phyloP scores from a whole-genome alignment of 2,329 filamentous ascomycete genomes.

The Beauveria bassiana region DNA sequence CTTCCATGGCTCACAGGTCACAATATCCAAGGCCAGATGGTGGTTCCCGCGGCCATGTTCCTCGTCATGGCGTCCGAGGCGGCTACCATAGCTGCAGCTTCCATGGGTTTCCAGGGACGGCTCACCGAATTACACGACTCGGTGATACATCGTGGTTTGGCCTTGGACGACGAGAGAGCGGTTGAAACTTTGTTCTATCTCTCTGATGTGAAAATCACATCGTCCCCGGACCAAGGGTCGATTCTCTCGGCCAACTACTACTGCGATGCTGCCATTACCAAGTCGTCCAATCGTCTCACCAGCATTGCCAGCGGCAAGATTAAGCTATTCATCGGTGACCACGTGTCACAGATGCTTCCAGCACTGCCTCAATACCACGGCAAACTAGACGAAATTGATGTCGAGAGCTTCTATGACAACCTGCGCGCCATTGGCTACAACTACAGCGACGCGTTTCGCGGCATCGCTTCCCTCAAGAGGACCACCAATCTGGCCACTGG shows the following conservation, averaged over 20 bases:
- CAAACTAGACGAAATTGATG: constrained; percentile 2
- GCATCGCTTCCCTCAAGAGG: constrained; percentile 12
- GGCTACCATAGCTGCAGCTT: not conserved
- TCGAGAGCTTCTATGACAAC: constrained; percentile 16
- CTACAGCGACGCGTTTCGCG: constrained; percentile 16
- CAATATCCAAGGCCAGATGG: constrained; percentile 32
- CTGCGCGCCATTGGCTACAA: constrained; percentile 15
- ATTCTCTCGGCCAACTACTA: not conserved
- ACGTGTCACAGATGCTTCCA: not conserved
- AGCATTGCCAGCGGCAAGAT: constrained; percentile 7
- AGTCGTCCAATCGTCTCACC: not conserved
- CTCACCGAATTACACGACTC: constrained; percentile 6
- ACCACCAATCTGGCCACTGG: not conserved
- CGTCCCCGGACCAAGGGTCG: not conserved
- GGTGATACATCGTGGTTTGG: constrained; percentile 11
- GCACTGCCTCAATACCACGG: not conserved
- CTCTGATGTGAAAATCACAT: not conserved
- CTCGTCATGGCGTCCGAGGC: constrained; percentile 19
- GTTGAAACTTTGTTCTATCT: constrained; percentile 10
- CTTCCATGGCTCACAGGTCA: constrained; percentile 34
- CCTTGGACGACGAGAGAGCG: constrained; percentile 5
- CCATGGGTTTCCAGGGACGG: not conserved
- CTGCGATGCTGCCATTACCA: not conserved
- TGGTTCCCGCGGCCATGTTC: constrained; percentile 30
- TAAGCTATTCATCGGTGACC: not conserved